Evolutionary conservation across 805 yeast species (phyloP), one percentile per base, ranked within the genome.

Genomic region (Candida odintsovae): DNA sequence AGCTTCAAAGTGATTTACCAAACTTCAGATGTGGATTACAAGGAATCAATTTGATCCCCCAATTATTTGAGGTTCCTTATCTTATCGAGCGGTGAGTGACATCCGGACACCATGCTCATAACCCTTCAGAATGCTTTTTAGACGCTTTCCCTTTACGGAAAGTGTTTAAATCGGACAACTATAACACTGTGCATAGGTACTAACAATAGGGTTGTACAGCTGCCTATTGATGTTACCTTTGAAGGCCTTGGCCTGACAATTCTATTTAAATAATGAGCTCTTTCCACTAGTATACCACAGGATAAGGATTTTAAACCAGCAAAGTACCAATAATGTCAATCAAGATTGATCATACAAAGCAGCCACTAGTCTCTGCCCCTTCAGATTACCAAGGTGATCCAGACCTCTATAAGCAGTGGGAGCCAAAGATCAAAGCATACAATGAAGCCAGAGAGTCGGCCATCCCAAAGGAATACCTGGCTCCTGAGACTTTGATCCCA

Each of bases 381-480:
- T 15, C 40, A 18, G 28, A 45, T 20, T 51, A 51, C 39, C 44
- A 50, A 25, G 56, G 53, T 15, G 53, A 58, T 18, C 48, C 52
- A 19, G 54, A 50, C 18, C 42, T 38, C 5, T 59, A 29, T 36
- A 50, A 56, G 36, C 43, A 23, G 11, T 59, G 62, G 62, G 52
- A 46, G 2, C 64, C 64, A 29, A 51, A 55, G 48, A 50, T 59
- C 42, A 45, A 49, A 35, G 57, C 57, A 2, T 59, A 59, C 47
- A 52, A 51, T 22, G 47, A 56, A 4, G 50, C 55, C 2, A 39
- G 54, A 13, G 45, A 23, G 2, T 44, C 44, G 35, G 59, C 61
- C 9, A 43, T 51, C 7, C 64, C 63, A 41, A 46, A 49, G 47
- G 62, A 57, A 40, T 56, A 46, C 42, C 36, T 57, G 9, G 58